A percentile compares a stretch with the other conserved stretches of the same genome.
Conservation (phyloP, 129 eudicot genomes). For the Mikania micrantha region DNA sequence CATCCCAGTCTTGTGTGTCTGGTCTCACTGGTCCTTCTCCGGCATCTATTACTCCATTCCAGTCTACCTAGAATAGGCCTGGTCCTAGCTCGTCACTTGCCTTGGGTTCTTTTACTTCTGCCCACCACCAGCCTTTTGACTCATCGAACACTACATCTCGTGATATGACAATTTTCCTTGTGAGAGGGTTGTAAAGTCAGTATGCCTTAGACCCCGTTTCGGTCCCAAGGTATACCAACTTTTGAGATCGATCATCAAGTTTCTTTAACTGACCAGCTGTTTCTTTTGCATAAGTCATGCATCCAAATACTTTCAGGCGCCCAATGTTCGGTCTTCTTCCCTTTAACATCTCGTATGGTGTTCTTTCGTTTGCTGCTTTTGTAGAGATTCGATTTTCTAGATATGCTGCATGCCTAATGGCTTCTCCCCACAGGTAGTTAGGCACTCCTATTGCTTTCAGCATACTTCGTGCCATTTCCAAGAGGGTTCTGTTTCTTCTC, state of each 20-base stretch:
- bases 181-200: neutral
- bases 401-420: neutral
- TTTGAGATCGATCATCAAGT: neutral
- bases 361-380: too few relatives aligned
- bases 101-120: too few relatives aligned
- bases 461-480: neutral
- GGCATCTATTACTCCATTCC: too few relatives aligned
- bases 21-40: too few relatives aligned
- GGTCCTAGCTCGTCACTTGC: too few relatives aligned
- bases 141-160: neutral
- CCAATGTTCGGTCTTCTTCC: neutral
- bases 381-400: neutral
- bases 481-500: neutral
- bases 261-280: too few relatives aligned
- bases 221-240: neutral
- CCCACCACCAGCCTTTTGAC: too few relatives aligned
- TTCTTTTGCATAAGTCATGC: neutral
- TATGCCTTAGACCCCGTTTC: neutral
- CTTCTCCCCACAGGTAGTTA: neutral
- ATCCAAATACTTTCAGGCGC: neutral
- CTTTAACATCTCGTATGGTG: neutral
- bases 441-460: neutral
- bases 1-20: too few relatives aligned
- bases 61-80: too few relatives aligned
- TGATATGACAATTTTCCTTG: neutral